These are phyloP conservation scores for Zalaria sp. DNA, from an alignment of 2,329 filamentous ascomycete genomes.

Conservation along the genomic window DNA sequence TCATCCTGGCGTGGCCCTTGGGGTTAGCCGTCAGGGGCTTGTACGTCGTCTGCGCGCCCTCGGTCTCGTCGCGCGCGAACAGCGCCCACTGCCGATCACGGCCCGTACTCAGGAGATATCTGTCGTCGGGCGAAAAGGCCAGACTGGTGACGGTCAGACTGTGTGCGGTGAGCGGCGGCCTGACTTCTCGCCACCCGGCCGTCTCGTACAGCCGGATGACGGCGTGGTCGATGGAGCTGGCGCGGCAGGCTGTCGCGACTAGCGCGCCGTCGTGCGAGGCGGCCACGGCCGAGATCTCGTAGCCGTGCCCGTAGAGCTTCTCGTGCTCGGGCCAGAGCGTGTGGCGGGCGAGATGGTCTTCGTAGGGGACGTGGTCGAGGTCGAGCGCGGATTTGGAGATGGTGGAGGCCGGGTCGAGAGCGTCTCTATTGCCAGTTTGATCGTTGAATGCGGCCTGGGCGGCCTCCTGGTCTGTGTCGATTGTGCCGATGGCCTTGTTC, in stretches of 20 bases:
- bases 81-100: slow-evolving; percentile 85
- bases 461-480: slow-evolving; percentile 17
- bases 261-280: slow-evolving; percentile 59
- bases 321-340: slow-evolving; percentile 93
- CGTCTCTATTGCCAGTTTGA: slow-evolving; percentile 37
- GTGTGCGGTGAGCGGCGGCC: slow-evolving; percentile 71
- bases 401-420: slow-evolving; percentile 40
- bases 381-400: slow-evolving; percentile 49
- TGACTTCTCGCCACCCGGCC: slow-evolving; percentile 71
- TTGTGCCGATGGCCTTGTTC: slow-evolving; percentile 70
- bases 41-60: slow-evolving; percentile 33
- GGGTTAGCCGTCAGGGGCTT: slow-evolving; percentile 49
- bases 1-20: slow-evolving; percentile 87
- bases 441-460: slow-evolving; percentile 28
- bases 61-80: slow-evolving; percentile 49
- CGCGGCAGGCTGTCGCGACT: slow-evolving; percentile 84
- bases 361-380: slow-evolving; percentile 62
- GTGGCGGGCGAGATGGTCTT: slow-evolving; percentile 78
- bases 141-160: slow-evolving; percentile 73
- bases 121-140: slow-evolving; percentile 63
- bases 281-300: slow-evolving; percentile 84
- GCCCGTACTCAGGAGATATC: slow-evolving; percentile 71
- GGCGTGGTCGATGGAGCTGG: slow-evolving; percentile 84
- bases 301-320: slow-evolving; percentile 95
- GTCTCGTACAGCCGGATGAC: slow-evolving; percentile 89